Evolutionary conservation across 1,139 yeast species (phyloP).

Genomic region (Lodderomyces oxycetoniae): DNA sequence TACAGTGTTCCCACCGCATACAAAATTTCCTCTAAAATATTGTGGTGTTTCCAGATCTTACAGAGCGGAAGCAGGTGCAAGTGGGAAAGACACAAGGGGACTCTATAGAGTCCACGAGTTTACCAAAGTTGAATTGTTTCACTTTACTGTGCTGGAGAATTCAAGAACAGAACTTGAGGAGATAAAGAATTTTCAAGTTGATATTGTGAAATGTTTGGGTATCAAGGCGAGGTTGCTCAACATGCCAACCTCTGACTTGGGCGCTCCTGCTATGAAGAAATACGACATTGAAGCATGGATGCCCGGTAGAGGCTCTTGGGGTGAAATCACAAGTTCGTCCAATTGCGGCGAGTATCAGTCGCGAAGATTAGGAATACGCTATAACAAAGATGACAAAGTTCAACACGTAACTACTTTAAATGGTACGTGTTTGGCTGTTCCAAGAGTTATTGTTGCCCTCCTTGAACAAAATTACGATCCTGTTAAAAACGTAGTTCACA

Average conservation of each 20-base stretch:
- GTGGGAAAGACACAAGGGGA: constrained; percentile 91
- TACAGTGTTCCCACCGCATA: constrained; percentile 18
- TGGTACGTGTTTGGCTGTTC: constrained; percentile 96
- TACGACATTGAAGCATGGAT: constrained; percentile 97
- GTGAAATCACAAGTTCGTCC: constrained; percentile 87
- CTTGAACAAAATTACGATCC: constrained; percentile 80
- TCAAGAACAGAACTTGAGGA: constrained; percentile 55
- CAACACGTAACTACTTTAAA: constrained; percentile 77
- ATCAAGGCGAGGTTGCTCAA: constrained; percentile 75
- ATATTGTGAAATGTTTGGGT: constrained; percentile 62
- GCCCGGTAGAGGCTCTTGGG: constrained; percentile 95
- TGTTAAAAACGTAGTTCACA: constrained; percentile 43
- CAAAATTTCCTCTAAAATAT: constrained; percentile 48
- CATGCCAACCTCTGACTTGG: constrained; percentile 89
- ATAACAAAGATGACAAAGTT: constrained; percentile 30
- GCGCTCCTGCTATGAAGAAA: constrained; percentile 89
- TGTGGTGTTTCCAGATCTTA: constrained; percentile 87
- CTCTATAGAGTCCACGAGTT: constrained; percentile 95
- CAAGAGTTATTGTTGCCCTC: constrained; percentile 83
- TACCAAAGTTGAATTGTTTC: constrained; percentile 91
- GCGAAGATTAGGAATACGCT: constrained; percentile 71
- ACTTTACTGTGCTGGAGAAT: constrained; percentile 53
- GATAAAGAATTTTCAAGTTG: constrained; percentile 60
- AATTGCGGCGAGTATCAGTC: constrained; percentile 93
- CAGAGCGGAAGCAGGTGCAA: constrained; percentile 96